phyloP scores from a whole-genome alignment of 2,329 filamentous ascomycete species.

The Fonsecaea erecta region DNA sequence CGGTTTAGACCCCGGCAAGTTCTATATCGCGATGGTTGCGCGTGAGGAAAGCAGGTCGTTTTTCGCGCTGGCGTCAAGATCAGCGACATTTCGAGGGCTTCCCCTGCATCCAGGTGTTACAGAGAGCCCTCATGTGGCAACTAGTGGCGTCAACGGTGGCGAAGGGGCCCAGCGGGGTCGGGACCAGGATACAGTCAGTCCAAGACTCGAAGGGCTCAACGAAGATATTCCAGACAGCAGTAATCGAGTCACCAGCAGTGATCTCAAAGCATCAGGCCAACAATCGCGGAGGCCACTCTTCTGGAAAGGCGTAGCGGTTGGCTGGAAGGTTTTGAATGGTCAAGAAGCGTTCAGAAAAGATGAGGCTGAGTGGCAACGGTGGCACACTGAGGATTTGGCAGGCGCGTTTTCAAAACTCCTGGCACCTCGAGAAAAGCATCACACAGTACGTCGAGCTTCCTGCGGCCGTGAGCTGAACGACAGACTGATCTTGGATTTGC shows the following conservation, averaged over 20 bases:
- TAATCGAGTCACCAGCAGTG: background rate
- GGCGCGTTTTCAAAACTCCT: constrained; percentile 14
- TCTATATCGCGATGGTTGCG: constrained; percentile 26
- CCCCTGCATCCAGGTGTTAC: background rate
- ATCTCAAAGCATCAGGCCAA: background rate
- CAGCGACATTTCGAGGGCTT: background rate
- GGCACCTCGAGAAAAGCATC: background rate
- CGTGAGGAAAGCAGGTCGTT: constrained; percentile 19
- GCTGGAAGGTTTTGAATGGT: background rate
- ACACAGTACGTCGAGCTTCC: background rate
- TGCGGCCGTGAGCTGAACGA: background rate
- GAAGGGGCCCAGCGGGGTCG: background rate
- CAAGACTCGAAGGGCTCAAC: background rate
- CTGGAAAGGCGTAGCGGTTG: background rate
- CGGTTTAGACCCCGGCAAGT: constrained; percentile 12
- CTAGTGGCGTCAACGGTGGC: background rate
- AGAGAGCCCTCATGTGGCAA: background rate
- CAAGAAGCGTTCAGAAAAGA: background rate
- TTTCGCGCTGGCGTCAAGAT: constrained; percentile 12
- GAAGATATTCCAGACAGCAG: background rate
- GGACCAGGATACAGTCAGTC: background rate
- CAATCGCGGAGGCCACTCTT: background rate
- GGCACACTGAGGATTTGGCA: constrained; percentile 18
- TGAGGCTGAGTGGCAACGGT: constrained; percentile 3
- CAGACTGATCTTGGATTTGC: background rate